Conservation (phyloP, 179 eudicot genomes). For the Spergularia azorica region DNA sequence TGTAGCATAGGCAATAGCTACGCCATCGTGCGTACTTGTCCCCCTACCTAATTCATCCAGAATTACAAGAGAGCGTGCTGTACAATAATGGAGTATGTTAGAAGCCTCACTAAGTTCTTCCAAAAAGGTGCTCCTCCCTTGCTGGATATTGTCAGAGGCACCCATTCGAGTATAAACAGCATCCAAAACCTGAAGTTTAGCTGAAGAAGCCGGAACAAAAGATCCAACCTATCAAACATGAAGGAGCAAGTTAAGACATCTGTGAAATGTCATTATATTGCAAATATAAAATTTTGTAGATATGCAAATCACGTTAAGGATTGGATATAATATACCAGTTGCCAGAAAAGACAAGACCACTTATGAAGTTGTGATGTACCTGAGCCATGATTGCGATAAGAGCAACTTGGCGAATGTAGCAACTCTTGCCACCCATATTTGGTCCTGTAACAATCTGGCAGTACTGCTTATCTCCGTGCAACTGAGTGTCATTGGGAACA, state of each 20-base stretch:
- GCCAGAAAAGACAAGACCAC: background rate
- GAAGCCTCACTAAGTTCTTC: conserved; percentile 95
- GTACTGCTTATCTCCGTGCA: conserved; percentile 62
- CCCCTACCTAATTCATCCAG: conserved; percentile 97
- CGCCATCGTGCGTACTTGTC: conserved; percentile 97
- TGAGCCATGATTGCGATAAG: conserved; percentile 91
- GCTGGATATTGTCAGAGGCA: conserved; percentile 92
- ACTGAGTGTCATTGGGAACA: conserved; percentile 84
- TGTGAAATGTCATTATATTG: too few species aligned
- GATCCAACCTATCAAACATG: conserved; percentile 72
- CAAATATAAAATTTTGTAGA: too few species aligned
- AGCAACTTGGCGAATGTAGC: conserved; percentile 99
- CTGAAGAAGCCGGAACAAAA: conserved; percentile 84
- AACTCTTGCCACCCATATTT: conserved; percentile 99
- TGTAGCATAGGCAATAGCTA: conserved; percentile 95
- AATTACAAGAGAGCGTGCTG: conserved; percentile 72
- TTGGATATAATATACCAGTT: background rate
- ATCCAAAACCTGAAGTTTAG: conserved; percentile 81
- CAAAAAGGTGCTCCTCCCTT: conserved; percentile 90
- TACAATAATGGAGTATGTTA: conserved; percentile 63
- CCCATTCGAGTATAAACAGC: conserved; percentile 96
- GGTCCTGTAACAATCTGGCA: conserved; percentile 98
- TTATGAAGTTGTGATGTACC: conserved; percentile 36
- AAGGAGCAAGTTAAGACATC: background rate
- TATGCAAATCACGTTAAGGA: background rate